Percentiles rank a stretch among this genome's conserved stretches.
phyloP scores from a whole-genome alignment of 1,284 basidiomycete genomes.

The Chiua sp. region DNA sequence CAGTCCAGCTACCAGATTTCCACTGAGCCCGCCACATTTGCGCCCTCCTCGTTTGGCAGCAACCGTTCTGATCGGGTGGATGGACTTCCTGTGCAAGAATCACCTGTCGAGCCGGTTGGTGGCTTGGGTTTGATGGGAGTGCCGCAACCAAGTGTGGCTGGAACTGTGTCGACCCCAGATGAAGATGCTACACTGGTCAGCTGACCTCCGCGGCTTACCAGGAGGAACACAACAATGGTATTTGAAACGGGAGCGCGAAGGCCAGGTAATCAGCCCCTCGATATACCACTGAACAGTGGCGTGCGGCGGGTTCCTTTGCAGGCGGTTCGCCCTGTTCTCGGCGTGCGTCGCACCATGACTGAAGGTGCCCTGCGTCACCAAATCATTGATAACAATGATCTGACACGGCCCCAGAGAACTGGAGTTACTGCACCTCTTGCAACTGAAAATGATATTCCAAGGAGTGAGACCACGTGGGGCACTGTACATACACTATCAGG shows the following conservation, averaged over 20 bases:
- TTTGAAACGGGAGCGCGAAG: slow-evolving; percentile 19
- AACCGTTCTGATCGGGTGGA: slow-evolving; percentile 22
- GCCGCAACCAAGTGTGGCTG: slow-evolving; percentile 22
- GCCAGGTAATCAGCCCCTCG: slow-evolving; percentile 15
- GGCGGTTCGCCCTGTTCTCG: slow-evolving; percentile 15
- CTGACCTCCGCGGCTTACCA: slow-evolving; percentile 23
- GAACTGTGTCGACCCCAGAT: slow-evolving; percentile 35
- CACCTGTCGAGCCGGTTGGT: slow-evolving; percentile 29
- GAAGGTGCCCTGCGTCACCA: slow-evolving; percentile 16
- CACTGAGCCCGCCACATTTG: slow-evolving; percentile 17
- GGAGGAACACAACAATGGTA: slow-evolving; percentile 34
- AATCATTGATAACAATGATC: slow-evolving; percentile 12
- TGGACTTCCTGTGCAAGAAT: slow-evolving; percentile 35
- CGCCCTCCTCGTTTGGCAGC: slow-evolving; percentile 27
- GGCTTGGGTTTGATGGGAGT: slow-evolving; percentile 35
- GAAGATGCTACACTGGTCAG: slow-evolving; percentile 33
- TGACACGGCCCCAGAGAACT: slow-evolving; percentile 7
- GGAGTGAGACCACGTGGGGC: slow-evolving; percentile 40
- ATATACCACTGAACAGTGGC: slow-evolving; percentile 17
- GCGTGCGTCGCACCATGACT: slow-evolving; percentile 27
- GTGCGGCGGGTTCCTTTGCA: slow-evolving; percentile 23
- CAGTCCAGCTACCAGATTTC: too few species aligned
- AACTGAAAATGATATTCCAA: slow-evolving; percentile 30
- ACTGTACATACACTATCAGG: slow-evolving; percentile 32
- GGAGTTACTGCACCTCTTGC: slow-evolving; percentile 18